Base-by-base conservation (phyloP, 208 protist genomes). In the Trypanosoma congolense region DNA sequence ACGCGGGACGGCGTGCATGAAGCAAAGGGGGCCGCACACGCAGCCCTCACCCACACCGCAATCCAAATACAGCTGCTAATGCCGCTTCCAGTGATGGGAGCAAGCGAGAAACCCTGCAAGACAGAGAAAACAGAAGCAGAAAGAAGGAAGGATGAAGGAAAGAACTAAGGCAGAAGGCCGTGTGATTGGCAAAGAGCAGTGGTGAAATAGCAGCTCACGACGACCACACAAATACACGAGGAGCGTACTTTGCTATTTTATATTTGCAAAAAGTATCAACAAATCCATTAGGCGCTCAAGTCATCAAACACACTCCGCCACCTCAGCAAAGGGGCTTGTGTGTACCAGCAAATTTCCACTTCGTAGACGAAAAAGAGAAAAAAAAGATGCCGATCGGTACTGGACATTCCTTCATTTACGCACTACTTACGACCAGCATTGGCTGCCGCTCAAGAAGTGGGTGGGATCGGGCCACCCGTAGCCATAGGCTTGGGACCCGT, bases 371-470 rank as follows among this genome's bases (percentile, higher is more conserved):
- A 8, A 40, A 40, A 8, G 14, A 14, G 35, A 40, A 40, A 40
- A n/a, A 14, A 14, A 14, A 8, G 35, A 40, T 40, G 8, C 14
- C 14, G 8, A 40, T 40, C 35, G 14, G 35, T 40, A 14, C 35
- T 40, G 35, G 35, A n/a, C 10, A 8, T 40, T 14, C 8, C 35
- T 8, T 8, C 35, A 40, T 8, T 18, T 47, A 47, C 10, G 50
- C 18, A 8, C 48, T 22, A 18, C 8, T 30, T n/a, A 78, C 61
- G 19, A 43, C 19, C 16, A 78, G 40, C 6, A 33, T 53, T 4
- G 47, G 49, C 45, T 72, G 43, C 3, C 73, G 54, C 46, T 67
- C 51, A 3, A 74, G 47, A 49, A 87, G 73, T 5, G 67, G 61
- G 29, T 83, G 79, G 50, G 52, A 52, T 4, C 42, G 49, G 1